Evolutionary conservation across 768 basidiomycete species (phyloP), one percentile per base, ranked within the genome.

Genomic region (Lyophyllum atratum): DNA sequence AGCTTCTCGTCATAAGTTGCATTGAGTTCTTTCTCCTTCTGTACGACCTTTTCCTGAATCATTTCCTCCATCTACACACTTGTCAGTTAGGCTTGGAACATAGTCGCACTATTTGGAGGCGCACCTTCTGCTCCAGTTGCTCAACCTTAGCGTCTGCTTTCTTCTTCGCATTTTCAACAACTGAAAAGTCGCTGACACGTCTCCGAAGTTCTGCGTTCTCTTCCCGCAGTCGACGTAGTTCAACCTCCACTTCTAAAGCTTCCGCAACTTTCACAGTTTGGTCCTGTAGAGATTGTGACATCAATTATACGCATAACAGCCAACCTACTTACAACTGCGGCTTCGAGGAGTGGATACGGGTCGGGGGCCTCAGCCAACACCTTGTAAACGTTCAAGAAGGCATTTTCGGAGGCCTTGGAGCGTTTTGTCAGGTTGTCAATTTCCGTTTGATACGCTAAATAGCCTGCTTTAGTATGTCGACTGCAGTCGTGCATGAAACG

Each of bases 361-460:
- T 99, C 97, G 0, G 96, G 97, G 2, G 93, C 96, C 67, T 99
- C 97, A 0, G 96, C 95, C 8, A 99, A 74, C 21, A 96, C 85
- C 70, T 98, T 98, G 80, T 98, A 98, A 19, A 95, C 89, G 64
- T 87, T 93, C n/a, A 98, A 79, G 73, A 99, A 98, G 0, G 95
- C 92, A 66, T 91, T 95, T 79, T 99, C 97, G 10, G 95, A 90
- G 22, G 83, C 74, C 69, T 98, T 98, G 37, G 89, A 92, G 9
- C 97, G 89, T 63, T 92, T 90, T 0, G 96, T 98, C 61, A 99
- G 85, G 67, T 79, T 89, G 77, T 99, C 97, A 55, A 99, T 98
- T 75, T 98, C 97, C 3, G 87, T 83, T 73, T 98, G 96, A 77
- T 98, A 98, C 1, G 94, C 95, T 95, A 63, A 33, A 8, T 46